A percentile compares a stretch with the other conserved stretches of the same genome.
phyloP scores from a whole-genome alignment of 306 rosid species.

The Dicorynia guianensis region DNA sequence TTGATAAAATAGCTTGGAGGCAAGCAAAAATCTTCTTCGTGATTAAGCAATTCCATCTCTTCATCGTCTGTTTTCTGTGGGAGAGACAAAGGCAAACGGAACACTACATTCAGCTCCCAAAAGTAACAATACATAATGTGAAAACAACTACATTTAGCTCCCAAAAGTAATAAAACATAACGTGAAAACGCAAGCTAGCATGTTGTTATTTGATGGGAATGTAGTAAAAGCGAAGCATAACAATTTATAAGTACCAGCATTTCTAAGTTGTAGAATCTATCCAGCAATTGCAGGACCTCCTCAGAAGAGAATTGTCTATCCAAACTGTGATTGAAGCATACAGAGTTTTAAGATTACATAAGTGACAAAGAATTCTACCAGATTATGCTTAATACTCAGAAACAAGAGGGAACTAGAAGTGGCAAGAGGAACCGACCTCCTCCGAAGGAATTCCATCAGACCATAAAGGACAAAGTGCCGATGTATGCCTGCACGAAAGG shows the following conservation, averaged over 20 bases:
- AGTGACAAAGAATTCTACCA: slow-evolving; percentile 15
- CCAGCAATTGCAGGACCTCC: slow-evolving; percentile 90
- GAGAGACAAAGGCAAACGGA: slow-evolving; percentile 13
- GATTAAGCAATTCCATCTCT: slow-evolving; percentile 73
- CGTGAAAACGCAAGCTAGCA: slow-evolving; percentile 18
- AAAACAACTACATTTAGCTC: slow-evolving; percentile 26
- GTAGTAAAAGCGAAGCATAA: background rate
- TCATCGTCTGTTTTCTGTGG: slow-evolving; percentile 93
- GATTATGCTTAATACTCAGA: slow-evolving; percentile 24
- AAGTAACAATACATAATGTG: slow-evolving; percentile 23
- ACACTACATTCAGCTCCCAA: slow-evolving; percentile 31
- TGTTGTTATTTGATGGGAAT: too few species aligned
- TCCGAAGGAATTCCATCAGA: slow-evolving; percentile 86
- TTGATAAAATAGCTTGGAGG: slow-evolving; percentile 80
- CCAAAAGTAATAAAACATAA: slow-evolving; percentile 30
- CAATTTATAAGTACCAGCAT: slow-evolving; percentile 67
- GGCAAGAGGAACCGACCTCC: slow-evolving; percentile 65
- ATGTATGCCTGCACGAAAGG: slow-evolving; percentile 73
- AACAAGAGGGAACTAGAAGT: slow-evolving; percentile 22
- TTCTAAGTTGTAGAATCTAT: slow-evolving; percentile 94
- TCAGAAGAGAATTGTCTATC: slow-evolving; percentile 84
- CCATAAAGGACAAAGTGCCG: slow-evolving; percentile 94
- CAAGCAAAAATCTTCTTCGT: slow-evolving; percentile 86
- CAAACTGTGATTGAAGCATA: slow-evolving; percentile 61
- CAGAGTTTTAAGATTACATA: slow-evolving; percentile 26